Evolutionary conservation across 176 grass and related monocot genomes (phyloP), one percentile per base, ranked within the genome.

Genomic region (Aegilops umbellulata): DNA sequence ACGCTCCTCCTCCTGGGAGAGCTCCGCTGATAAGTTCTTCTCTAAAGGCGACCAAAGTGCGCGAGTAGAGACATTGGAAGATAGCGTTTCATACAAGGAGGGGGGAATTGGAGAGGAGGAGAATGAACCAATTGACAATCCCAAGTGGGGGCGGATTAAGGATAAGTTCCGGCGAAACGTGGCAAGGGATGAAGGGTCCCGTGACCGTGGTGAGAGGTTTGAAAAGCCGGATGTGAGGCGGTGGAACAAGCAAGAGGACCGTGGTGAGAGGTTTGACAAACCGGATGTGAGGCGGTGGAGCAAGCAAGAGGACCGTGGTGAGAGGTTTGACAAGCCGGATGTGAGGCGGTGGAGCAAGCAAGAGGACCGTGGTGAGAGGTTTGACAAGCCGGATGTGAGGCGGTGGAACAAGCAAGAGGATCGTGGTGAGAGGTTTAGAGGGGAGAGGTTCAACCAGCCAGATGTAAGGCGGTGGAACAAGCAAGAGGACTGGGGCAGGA

Each of bases 401-500:
- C 90, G 89, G 69, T 93, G 95, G 95, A 86, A 82, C 32, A 97
- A 69, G 75, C 90, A 93, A 79, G 92, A 97, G 75, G 85, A 88
- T 69, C 91, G 93, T 90, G 88, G 90, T 36, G 88, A 81, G 30
- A 92, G 72, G 64, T 92, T 80, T 46, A 84, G 81, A 65, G 32
- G 89, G 60, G 85, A 91, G 61, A 87, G 83, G 22, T 89, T 85
- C 19, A 84, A 90, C 63, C 92, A 79, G 82, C 87, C 66, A 1
- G 86, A 90, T 77, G 79, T 90, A 57, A 86, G 80, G 57, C 92
- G 90, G 75, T 94, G 96, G 96, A 87, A 85, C 35, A 98, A 76
- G 76, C 91, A 94, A 79, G 93, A 98, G 70, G 85, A 90, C 74
- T 91, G 93, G 94, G 93, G 90, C 62, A 95, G 83, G 86, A 98